A percentile compares a stretch with the other conserved stretches of the same genome.
phyloP scores from a whole-genome alignment of 176 grass and related monocot genomes.

The Olyra latifolia region DNA sequence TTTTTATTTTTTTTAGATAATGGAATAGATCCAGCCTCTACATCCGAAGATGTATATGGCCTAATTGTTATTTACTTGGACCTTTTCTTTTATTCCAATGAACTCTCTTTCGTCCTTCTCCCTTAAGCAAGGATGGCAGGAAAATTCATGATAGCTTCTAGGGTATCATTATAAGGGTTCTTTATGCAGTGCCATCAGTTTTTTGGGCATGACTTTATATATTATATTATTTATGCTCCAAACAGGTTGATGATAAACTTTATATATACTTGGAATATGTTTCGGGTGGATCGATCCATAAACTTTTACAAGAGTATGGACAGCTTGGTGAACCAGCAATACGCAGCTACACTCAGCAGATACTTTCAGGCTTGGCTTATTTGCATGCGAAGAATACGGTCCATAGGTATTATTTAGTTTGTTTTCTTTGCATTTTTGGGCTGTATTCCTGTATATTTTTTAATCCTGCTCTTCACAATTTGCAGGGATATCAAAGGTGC shows the following conservation, averaged over 20 bases:
- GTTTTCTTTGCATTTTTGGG: slow-evolving; percentile 1
- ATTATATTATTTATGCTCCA: slow-evolving; percentile 40
- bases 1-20: slow-evolving; percentile 25
- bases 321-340: slow-evolving; percentile 95
- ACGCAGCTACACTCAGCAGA: slow-evolving; percentile 97
- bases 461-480: slow-evolving; percentile 21
- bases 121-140: slow-evolving; percentile 11
- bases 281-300: slow-evolving; percentile 99
- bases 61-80: slow-evolving; percentile 19
- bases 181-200: slow-evolving; percentile 24
- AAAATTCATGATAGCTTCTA: slow-evolving; percentile 5
- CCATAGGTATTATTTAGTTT: slow-evolving; percentile 69
- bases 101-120: background rate
- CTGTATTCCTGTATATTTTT: slow-evolving; percentile 21
- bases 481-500: slow-evolving; percentile 97
- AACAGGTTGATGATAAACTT: slow-evolving; percentile 86
- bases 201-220: slow-evolving; percentile 15
- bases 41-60: no score
- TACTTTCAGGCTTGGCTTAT: slow-evolving; percentile 94
- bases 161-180: slow-evolving; percentile 1
- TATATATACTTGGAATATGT: slow-evolving; percentile 99
- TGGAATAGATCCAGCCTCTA: no score
- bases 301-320: slow-evolving; percentile 95
- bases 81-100: slow-evolving; percentile 26
- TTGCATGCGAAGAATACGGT: slow-evolving; percentile 97